Evolutionary conservation across 306 rosid species (phyloP), one percentile per base, ranked within the genome.

Genomic region (Corylus avellana): DNA sequence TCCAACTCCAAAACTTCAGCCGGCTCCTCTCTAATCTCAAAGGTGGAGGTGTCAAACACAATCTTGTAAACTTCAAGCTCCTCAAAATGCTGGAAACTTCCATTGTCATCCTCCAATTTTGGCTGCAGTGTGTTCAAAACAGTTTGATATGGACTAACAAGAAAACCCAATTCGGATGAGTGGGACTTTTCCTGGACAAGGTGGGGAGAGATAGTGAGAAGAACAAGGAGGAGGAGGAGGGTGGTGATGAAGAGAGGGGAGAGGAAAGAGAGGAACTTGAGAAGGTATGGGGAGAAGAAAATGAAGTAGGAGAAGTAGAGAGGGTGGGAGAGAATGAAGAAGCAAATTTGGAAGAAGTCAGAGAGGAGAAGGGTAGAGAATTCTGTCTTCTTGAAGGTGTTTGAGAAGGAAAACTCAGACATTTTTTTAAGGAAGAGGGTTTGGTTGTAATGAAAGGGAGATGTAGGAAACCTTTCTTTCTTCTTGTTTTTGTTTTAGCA

Each of bases 231-330:
- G 68, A 91, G 87, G 25, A 95, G 92, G 42, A 88, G 47, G 4
- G 97, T 91, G 78, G 96, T 88, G 79, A 91, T 79, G 82, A 91
- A 87, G 79, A 95, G 90, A 83, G 99, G 99, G 47, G 92, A 92
- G 66, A 95, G 94, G 75, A 92, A 95, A 77, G 94, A 92, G 35
- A 95, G 62, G 18, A 95, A 80, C 87, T 75, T 95, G 86, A 91
- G 69, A 68, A 95, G 76, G 76, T 93, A 91, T 0, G 98, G 98
- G 46, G 91, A 91, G 83, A 95, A 95, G 86, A 95, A 92, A 73
- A 95, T 70, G 82, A 95, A 85, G 88, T 95, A 95, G 17, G 87
- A 95, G 44, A 91, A 86, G 90, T 95, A 95, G 3, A 95, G 84
- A 77, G 98, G 98, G 86, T 95, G 97, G 17, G 98, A 95, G 57